Percentiles rank a stretch among this genome's conserved stretches.
Evolutionary conservation across 805 yeast genomes (phyloP).

Genomic region (Spathaspora sp.): DNA sequence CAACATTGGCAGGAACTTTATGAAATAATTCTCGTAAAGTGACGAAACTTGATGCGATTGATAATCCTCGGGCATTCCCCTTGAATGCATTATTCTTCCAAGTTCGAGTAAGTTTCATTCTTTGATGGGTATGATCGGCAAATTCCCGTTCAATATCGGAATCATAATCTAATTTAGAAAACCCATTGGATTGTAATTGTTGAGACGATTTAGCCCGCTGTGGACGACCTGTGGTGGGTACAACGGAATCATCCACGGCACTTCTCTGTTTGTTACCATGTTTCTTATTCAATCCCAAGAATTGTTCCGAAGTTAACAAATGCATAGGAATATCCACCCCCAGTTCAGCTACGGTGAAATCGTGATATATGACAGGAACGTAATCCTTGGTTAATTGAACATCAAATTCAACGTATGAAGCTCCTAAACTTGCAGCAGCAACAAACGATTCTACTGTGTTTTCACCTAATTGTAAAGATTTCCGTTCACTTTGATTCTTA

Average conservation of each 20-base stretch:
- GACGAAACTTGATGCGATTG: conserved; percentile 89
- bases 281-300: conserved; percentile 50
- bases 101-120: conserved; percentile 86
- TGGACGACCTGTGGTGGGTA: conserved; percentile 12
- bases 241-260: not conserved
- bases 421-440: conserved; percentile 95
- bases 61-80: conserved; percentile 87
- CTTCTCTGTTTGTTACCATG: not conserved
- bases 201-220: conserved; percentile 34
- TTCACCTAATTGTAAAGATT: conserved; percentile 88
- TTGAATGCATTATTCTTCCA: conserved; percentile 83
- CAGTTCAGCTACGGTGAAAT: conserved; percentile 88
- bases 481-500: conserved; percentile 67
- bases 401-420: conserved; percentile 94
- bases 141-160: conserved; percentile 38
- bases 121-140: conserved; percentile 41
- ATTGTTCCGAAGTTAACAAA: conserved; percentile 83
- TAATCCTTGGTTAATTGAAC: conserved; percentile 90
- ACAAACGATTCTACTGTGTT: conserved; percentile 92
- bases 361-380: conserved; percentile 93
- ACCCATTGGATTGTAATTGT: conserved; percentile 24
- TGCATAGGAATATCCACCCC: conserved; percentile 98
- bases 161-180: conserved; percentile 12
- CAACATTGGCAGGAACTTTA: conserved; percentile 77
- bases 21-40: conserved; percentile 81